phyloP scores from a whole-genome alignment of 805 yeast genomes.

The Schwanniomyces yamadae region DNA sequence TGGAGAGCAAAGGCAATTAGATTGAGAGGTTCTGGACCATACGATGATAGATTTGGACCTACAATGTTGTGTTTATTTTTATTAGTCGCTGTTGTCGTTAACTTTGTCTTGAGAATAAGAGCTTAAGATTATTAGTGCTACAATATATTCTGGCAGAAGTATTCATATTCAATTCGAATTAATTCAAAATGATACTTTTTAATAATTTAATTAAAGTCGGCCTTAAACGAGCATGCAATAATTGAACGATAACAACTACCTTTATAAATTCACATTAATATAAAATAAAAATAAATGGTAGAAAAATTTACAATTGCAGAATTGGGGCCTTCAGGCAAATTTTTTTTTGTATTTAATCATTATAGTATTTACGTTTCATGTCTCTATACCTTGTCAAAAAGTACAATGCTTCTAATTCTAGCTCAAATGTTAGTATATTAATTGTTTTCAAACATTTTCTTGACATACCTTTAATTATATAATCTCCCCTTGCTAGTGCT shows the following conservation, averaged over 20 bases:
- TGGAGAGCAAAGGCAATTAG: slow-evolving; percentile 99
- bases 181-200: no score
- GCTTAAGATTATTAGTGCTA: slow-evolving; percentile 27
- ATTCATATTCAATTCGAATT: no score
- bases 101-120: slow-evolving; percentile 80
- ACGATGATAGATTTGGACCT: slow-evolving; percentile 98
- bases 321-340: no score
- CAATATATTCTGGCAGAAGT: background rate
- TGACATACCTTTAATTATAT: slow-evolving; percentile 23
- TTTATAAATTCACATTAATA: no score
- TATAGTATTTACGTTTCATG: slow-evolving; percentile 22
- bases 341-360: slow-evolving; percentile 1
- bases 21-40: slow-evolving; percentile 98
- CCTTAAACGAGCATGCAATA: no score
- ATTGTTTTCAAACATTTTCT: background rate
- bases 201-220: no score
- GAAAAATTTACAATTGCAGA: no score
- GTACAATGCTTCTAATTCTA: slow-evolving; percentile 34
- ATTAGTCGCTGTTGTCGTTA: slow-evolving; percentile 88
- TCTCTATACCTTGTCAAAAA: slow-evolving; percentile 30
- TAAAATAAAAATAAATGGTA: no score
- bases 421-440: slow-evolving; percentile 7
- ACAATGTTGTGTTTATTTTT: slow-evolving; percentile 94
- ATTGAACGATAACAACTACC: no score
- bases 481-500: slow-evolving; percentile 30